Conservation (phyloP, 116 monocot species). For the Phalaenopsis hybrid region DNA sequence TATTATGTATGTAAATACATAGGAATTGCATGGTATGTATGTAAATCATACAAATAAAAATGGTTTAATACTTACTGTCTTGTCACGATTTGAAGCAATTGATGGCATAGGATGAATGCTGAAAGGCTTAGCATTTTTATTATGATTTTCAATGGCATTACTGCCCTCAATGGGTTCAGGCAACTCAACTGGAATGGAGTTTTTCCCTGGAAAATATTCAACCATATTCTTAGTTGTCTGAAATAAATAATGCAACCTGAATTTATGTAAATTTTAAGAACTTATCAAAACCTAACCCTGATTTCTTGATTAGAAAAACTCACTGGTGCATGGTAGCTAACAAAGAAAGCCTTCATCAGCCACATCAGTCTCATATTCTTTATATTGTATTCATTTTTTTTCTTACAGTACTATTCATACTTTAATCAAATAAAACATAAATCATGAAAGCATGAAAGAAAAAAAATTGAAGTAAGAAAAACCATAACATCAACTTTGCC, state of each 20-base stretch:
- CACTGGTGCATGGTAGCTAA: not conserved
- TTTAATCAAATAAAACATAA: not conserved
- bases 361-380: not conserved
- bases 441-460: not conserved
- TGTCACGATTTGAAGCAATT: slow-evolving; percentile 15
- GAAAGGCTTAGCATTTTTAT: slow-evolving; percentile 32
- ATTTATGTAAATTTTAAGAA: not conserved
- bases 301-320: not conserved
- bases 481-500: not conserved
- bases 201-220: slow-evolving; percentile 29
- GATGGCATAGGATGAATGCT: slow-evolving; percentile 41
- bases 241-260: not conserved
- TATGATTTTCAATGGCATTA: slow-evolving; percentile 23
- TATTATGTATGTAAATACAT: no score
- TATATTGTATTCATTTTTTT: not conserved
- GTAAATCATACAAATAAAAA: no score
- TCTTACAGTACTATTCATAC: not conserved
- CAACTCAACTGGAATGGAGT: slow-evolving; percentile 40
- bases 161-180: slow-evolving; percentile 27
- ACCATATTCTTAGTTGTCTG: not conserved
- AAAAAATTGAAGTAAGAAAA: not conserved
- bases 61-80: slow-evolving; percentile 20
- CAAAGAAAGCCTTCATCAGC: not conserved
- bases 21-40: no score
- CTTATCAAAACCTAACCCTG: not conserved